Conservation (phyloP, 78 protist genomes). For the slime mould (Dictyostelium discoideum) region dicty_2.7 NC_007091.3:1731001-1731500, state of each 20-base stretch:
- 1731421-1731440: no score
- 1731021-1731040: neutral
- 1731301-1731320: neutral
- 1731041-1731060: neutral
- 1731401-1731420: neutral
- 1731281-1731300: neutral
- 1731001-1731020: neutral
- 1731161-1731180: neutral
- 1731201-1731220: slow-evolving; percentile 2
- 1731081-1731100: neutral
- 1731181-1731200: neutral
- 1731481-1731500: neutral
- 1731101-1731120: neutral
- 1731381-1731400: neutral
- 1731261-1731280: slow-evolving; percentile 1
- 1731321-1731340: neutral
- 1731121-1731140: neutral
- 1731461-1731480: neutral
- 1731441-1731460: neutral
- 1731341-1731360: neutral
- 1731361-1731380: neutral
- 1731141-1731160: neutral
- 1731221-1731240: neutral
- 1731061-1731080: neutral
- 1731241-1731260: neutral